Base-by-base conservation (phyloP, 2,329 filamentous ascomycete species). In the Chaetomium olivaceum region DNA sequence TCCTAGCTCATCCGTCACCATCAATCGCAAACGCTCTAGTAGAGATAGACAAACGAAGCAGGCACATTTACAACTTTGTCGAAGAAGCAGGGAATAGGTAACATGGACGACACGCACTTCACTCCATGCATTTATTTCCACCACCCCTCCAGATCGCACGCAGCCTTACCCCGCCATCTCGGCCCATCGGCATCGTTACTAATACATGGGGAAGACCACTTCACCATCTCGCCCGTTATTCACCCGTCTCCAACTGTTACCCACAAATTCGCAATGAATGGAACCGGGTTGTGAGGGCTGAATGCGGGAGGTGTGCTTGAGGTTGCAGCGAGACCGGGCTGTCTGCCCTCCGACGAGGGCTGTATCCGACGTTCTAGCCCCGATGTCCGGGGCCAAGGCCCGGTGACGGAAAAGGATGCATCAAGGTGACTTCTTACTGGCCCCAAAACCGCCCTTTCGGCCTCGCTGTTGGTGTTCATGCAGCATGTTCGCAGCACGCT, bases 331-430 rank as follows among this genome's bases (percentile, higher is more conserved):
- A 23, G 27, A n/a, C 50, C 27, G 50, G 27, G 27, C 16, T n/a
- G 36, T 27, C 48, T 4, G 29, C 48, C 43, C 25, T 48, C 62
- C 51, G 21, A 36, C 25, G 21, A 48, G 11, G 62, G 51, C 33
- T 52, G 2, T 57, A 64, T 51, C 62, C 57, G 62, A 64, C 46
- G 39, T 29, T 56, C 57, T 56, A 29, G 50, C 27, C 46, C 58
- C 29, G 21, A 50, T 27, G 7, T 29, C 54, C 61, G 43, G 54
- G 25, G 33, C 48, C 27, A 39, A 25, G 57, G 57, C 5, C 57
- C 62, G 57, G 62, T 61, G 62, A 43, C 62, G 36, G 51, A 61
- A 29, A 29, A 12, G 16, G 31, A 48, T 36, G n/a, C 14, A n/a
- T 19, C n/a, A 25, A 50, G n/a, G 33, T n/a, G 14, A n/a, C 27